Percentiles rank a stretch among this genome's conserved stretches.
Evolutionary conservation across 306 rosid species (phyloP).

Genomic region (Sicyos edulis): DNA sequence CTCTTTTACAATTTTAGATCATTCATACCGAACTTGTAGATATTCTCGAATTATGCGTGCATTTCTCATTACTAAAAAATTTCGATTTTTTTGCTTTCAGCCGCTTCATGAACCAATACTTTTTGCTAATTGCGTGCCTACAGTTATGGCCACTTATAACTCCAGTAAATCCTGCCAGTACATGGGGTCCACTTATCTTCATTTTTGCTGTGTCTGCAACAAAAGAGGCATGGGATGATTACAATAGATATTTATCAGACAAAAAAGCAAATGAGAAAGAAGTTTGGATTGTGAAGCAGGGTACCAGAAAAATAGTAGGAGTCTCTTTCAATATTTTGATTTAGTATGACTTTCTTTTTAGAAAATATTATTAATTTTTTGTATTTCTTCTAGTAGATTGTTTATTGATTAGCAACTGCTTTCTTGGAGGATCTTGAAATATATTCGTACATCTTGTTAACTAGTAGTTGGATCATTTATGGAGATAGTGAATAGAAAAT

Average conservation of each 20-base stretch:
- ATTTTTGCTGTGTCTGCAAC: slow-evolving; percentile 95
- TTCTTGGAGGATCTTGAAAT: not conserved
- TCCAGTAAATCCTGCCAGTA: slow-evolving; percentile 98
- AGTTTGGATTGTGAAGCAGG: slow-evolving; percentile 86
- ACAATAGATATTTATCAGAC: slow-evolving; percentile 88
- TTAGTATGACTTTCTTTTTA: slow-evolving; percentile 14
- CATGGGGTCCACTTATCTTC: slow-evolving; percentile 99
- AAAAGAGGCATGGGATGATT: slow-evolving; percentile 99
- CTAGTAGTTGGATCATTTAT: slow-evolving; percentile 5
- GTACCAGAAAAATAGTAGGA: slow-evolving; percentile 71
- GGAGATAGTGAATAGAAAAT: not conserved
- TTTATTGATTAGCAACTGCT: not conserved
- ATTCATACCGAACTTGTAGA: not conserved
- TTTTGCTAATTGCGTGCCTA: slow-evolving; percentile 95
- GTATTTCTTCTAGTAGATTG: slow-evolving; percentile 10
- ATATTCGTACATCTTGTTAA: not conserved
- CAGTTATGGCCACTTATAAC: slow-evolving; percentile 97
- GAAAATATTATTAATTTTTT: slow-evolving; percentile 1
- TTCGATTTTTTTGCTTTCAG: slow-evolving; percentile 44
- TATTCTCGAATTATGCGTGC: not conserved
- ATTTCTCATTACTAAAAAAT: slow-evolving; percentile 25
- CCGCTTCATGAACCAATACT: slow-evolving; percentile 99
- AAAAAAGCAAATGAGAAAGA: slow-evolving; percentile 92
- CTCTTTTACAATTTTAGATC: not conserved
- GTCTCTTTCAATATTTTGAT: slow-evolving; percentile 12